phyloP scores from a whole-genome alignment of 2,329 filamentous ascomycete species.

The Chaetomiaceae sp. region DNA sequence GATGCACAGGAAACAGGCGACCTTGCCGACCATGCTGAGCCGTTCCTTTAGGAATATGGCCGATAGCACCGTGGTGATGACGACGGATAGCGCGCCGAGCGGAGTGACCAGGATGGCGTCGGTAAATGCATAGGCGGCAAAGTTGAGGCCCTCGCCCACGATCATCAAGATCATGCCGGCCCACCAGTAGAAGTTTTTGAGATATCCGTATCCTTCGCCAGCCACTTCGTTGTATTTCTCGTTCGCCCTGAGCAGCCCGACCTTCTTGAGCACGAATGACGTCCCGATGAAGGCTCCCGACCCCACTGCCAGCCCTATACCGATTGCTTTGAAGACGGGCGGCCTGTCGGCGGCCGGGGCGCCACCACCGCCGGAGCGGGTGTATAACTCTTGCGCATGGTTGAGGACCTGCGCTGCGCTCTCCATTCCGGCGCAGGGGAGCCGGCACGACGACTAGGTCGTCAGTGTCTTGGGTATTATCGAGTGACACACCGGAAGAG shows the following conservation, averaged over 20 bases:
- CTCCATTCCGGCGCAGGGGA: slow-evolving; percentile 28
- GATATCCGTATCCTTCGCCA: slow-evolving; percentile 93
- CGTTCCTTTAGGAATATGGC: slow-evolving; percentile 95
- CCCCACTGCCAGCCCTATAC: slow-evolving; percentile 76
- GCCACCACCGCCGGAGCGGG: slow-evolving; percentile 34
- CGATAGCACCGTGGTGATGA: slow-evolving; percentile 84
- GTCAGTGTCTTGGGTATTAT: slow-evolving; percentile 6
- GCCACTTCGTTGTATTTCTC: slow-evolving; percentile 94
- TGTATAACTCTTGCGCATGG: slow-evolving; percentile 39
- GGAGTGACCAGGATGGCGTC: slow-evolving; percentile 95
- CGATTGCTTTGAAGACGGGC: slow-evolving; percentile 72
- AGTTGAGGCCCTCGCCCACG: slow-evolving; percentile 92
- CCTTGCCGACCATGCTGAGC: slow-evolving; percentile 91
- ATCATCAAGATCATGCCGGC: slow-evolving; percentile 95
- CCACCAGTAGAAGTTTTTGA: slow-evolving; percentile 97
- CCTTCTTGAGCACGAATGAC: slow-evolving; percentile 94
- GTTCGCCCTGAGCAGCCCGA: slow-evolving; percentile 85
- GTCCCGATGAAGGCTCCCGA: slow-evolving; percentile 91
- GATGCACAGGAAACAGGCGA: slow-evolving; percentile 93
- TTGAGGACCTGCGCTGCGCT: slow-evolving; percentile 28
- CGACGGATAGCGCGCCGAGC: slow-evolving; percentile 84
- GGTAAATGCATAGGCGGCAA: slow-evolving; percentile 93
- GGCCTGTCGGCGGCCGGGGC: slow-evolving; percentile 37
- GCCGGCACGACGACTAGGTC: slow-evolving; percentile 21
- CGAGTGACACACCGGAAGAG: neutral